Base-by-base conservation (phyloP, 129 eudicot species). In the Sambucus nigra region DNA sequence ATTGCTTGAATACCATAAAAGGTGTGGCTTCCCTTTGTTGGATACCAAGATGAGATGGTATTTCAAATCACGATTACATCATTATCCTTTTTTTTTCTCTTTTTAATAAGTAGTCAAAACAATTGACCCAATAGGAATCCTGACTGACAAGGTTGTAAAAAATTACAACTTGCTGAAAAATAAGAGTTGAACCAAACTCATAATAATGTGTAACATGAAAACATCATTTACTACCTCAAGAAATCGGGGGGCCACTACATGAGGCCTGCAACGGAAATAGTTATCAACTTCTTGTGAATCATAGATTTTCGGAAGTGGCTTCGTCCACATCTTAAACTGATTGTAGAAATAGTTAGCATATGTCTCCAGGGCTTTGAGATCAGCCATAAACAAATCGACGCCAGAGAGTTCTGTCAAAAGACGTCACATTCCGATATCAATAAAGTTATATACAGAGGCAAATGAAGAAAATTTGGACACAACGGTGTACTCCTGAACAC, bases 261-360 rank as follows among this genome's bases (percentile, higher is more conserved):
- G 99, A 64, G 99, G 99, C 69, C 99, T 75, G 76, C 91, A 80
- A 63, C 66, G 75, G 67, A 92, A 92, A 64, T 92, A 92, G 47
- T 67, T 73, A 8, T 71, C 68, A 59, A 86, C 81, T 57, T 72
- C 77, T 65, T 82, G 69, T 38, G 96, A 75, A 60, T 80, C 82
- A 53, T 86, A 92, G 47, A 65, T 75, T 67, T 92, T 96, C 51
- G 99, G 99, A 65, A 92, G 87, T 56, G 99, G 99, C 69, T 74
- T 86, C 32, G 94, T 63, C 96, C 96, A 92, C 78, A 77, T 64
- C 82, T 77, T 79, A 55, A 94, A 60, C 31, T 77, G 61, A 51
- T 61, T 59, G 60, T 92, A 92, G 56, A 69, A 79, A 64, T 86
- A 92, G 61, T 56, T 42, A 69, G 53, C 46, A 69, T 86, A 92